These are phyloP conservation scores for Sabuloglossum arenarium DNA, from an alignment of 495 filamentous ascomycete genomes.

Conservation along the genomic window DNA sequence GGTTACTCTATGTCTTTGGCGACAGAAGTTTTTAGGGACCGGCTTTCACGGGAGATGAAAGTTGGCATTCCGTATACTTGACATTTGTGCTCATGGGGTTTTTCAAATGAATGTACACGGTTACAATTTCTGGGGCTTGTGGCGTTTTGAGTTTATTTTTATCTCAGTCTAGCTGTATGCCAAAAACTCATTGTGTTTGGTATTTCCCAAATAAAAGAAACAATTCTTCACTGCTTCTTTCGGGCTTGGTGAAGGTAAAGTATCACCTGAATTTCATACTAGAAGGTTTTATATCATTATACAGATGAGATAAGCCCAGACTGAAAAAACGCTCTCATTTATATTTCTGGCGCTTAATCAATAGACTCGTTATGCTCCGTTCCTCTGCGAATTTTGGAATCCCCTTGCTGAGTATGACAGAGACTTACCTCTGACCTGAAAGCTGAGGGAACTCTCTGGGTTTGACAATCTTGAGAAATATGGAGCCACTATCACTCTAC, in stretches of 20 bases:
- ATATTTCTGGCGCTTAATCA: too few species aligned
- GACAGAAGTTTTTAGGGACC: background rate
- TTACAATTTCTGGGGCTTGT: background rate
- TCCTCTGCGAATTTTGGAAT: too few species aligned
- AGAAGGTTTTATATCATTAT: background rate
- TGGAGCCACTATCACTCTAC: too few species aligned
- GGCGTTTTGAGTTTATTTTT: background rate
- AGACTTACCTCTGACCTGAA: too few species aligned
- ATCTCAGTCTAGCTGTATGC: background rate
- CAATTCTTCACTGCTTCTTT: background rate
- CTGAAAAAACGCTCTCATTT: too few species aligned
- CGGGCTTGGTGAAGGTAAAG: background rate
- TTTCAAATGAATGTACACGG: background rate
- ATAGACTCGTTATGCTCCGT: too few species aligned
- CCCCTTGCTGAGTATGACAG: too few species aligned
- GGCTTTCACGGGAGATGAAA: background rate
- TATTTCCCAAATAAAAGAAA: background rate
- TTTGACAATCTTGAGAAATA: background rate
- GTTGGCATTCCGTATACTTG: background rate
- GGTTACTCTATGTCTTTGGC: background rate
- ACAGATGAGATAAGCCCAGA: too few species aligned
- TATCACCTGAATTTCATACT: too few species aligned
- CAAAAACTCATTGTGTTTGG: background rate
- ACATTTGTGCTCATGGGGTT: background rate
- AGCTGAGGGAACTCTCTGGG: too few species aligned